phyloP scores from a whole-genome alignment of 345 rosid species.

The Mallotus nudiflorus region DNA sequence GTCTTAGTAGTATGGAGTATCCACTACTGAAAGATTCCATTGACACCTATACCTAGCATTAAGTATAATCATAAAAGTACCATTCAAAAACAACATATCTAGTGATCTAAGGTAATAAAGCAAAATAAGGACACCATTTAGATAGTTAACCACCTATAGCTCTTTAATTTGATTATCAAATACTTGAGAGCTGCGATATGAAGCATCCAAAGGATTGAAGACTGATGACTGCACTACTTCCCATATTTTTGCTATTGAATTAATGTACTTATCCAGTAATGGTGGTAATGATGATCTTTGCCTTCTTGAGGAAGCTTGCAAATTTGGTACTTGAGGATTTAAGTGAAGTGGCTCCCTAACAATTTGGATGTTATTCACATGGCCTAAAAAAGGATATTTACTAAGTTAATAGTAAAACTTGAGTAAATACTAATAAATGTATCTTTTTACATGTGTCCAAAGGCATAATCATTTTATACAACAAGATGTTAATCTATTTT shows the following conservation, averaged over 20 bases:
- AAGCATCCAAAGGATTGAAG: slow-evolving; percentile 40
- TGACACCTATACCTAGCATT: neutral
- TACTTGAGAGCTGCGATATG: slow-evolving; percentile 43
- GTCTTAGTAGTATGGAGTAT: neutral
- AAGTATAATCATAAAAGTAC: neutral
- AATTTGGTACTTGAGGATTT: slow-evolving; percentile 19
- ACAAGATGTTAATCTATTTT: neutral
- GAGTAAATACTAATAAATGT: neutral
- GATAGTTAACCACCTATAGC: slow-evolving; percentile 56
- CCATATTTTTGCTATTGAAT: slow-evolving; percentile 39
- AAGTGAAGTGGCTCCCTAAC: slow-evolving; percentile 39
- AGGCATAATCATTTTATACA: neutral
- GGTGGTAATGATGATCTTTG: slow-evolving; percentile 51
- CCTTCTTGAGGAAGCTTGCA: slow-evolving; percentile 50
- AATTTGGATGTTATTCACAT: slow-evolving; percentile 66
- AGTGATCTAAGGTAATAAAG: neutral
- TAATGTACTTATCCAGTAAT: slow-evolving; percentile 58
- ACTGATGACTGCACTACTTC: slow-evolving; percentile 32
- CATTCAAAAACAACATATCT: neutral
- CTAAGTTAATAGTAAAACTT: neutral
- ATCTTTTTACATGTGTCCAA: neutral
- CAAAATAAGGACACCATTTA: too few species aligned
- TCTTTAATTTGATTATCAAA: slow-evolving; percentile 60
- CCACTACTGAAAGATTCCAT: neutral
- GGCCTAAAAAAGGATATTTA: slow-evolving; percentile 40